Evolutionary conservation across 1,284 basidiomycete genomes (phyloP), one percentile per base, ranked within the genome.

Genomic region (Pyrrhoderma lamaoense): DNA sequence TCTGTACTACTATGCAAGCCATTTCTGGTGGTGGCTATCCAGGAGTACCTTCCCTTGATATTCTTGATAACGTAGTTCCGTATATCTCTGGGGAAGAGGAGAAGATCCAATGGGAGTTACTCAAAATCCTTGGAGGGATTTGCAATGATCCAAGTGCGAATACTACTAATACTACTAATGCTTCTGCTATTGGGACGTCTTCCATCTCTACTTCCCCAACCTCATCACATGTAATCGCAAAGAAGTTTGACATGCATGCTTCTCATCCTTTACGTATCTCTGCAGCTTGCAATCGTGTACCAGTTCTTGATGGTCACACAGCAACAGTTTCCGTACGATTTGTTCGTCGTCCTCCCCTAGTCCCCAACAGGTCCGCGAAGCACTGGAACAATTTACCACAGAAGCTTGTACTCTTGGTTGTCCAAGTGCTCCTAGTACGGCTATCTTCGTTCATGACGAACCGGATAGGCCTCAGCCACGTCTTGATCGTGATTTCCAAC

Each of bases 71-170:
- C 70, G 77, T 99, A 65, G 88, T 99, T 1, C 95, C 95, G 1
- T 87, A 89, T 70, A 99, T 99, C 66, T 71, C 80, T 36, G 92
- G 94, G 37, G 95, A 99, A 66, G 95, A 99, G 66, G 95, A 99
- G 68, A 99, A 99, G 70, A 94, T 99, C 58, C 95, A 99, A 67
- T 97, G 93, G 93, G 95, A 99, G 71, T 87, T 90, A 13, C 78
- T 87, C 63, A 99, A 99, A 73, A 99, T 99, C 63, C 82, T 99
- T 22, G 96, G 96, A 31, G 89, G 85, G 1, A 61, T 96, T 53
- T 64, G 71, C 1, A 25, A 8, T 14, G 16, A 23, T 16, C 18
- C 19, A 21, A 16, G 38, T 14, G 40, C 31, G 13, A 14, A 14
- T 21, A 14, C 47, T 9, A 22, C 23, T n/a, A 14, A 7, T 8